Percentiles rank a stretch among this genome's conserved stretches.
phyloP scores from a whole-genome alignment of 805 yeast genomes.

The Dipodascus albidus region DNA sequence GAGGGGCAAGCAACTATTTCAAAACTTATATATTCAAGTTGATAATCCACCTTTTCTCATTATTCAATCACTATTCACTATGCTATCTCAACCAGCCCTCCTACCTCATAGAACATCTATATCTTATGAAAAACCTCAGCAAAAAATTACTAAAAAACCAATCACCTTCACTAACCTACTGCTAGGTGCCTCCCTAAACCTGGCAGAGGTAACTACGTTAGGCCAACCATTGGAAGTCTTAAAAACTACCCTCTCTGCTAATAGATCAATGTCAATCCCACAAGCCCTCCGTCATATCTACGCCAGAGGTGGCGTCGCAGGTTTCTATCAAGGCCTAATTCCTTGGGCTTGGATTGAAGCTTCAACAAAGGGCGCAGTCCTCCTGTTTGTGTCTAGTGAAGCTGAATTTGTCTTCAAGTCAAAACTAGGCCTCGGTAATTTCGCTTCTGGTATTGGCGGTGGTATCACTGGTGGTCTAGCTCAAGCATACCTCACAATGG shows the following conservation, averaged over 20 bases:
- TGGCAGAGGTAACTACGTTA: conserved; percentile 86
- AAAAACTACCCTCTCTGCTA: conserved; percentile 98
- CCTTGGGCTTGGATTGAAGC: conserved; percentile 99
- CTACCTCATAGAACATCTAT: background rate
- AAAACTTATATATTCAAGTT: too few species aligned
- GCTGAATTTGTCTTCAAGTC: conserved; percentile 65
- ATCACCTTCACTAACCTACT: conserved; percentile 80
- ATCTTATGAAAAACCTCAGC: background rate
- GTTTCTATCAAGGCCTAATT: conserved; percentile 93
- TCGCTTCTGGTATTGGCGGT: conserved; percentile 85
- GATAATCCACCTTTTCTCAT: too few species aligned
- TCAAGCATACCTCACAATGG: conserved; percentile 92
- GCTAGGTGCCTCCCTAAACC: conserved; percentile 84
- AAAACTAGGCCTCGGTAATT: conserved; percentile 44
- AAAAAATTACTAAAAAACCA: conserved; percentile 62
- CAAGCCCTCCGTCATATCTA: conserved; percentile 68
- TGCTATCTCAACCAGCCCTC: too few species aligned
- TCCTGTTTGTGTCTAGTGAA: conserved; percentile 85
- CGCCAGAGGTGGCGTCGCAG: conserved; percentile 86
- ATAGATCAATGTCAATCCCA: conserved; percentile 56
- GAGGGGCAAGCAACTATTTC: too few species aligned
- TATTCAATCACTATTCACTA: too few species aligned
- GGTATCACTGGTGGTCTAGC: conserved; percentile 95
- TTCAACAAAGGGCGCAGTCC: conserved; percentile 95
- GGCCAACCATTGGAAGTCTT: conserved; percentile 96